Conservation (phyloP, 768 basidiomycete genomes). For the Russula earlei region DNA sequence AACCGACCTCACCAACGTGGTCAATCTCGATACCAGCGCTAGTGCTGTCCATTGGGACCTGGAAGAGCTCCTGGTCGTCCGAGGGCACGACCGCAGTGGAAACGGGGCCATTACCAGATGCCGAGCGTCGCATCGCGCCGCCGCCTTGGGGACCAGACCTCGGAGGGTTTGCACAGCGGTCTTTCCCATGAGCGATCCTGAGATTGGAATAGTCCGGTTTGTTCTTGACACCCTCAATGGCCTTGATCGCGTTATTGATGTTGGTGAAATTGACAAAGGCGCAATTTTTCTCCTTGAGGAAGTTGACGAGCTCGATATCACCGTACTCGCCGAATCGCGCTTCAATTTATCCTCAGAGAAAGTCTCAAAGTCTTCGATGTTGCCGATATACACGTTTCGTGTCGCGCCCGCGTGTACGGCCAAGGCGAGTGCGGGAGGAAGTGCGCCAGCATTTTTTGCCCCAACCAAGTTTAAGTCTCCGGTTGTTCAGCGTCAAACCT, state of each 20-base stretch:
- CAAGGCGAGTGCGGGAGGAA: conserved; percentile 73
- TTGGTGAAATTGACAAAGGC: conserved; percentile 96
- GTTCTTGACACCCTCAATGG: conserved; percentile 91
- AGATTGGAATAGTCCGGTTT: conserved; percentile 85
- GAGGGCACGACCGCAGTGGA: neutral
- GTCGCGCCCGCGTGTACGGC: conserved; percentile 91
- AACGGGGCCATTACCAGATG: conserved; percentile 32
- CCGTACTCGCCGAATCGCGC: conserved; percentile 89
- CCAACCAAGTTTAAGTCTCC: conserved; percentile 95
- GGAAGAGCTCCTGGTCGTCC: conserved; percentile 16
- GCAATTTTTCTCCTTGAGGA: conserved; percentile 92
- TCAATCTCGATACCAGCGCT: conserved; percentile 6
- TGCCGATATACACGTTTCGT: conserved; percentile 93
- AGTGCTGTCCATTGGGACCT: conserved; percentile 3
- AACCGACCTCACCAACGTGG: neutral
- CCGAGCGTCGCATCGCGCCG: conserved; percentile 39
- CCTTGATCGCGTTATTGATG: conserved; percentile 92
- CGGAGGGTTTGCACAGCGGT: conserved; percentile 89
- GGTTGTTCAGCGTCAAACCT: conserved; percentile 85
- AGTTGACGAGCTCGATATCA: conserved; percentile 94
- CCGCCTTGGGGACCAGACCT: conserved; percentile 73
- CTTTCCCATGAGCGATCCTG: conserved; percentile 91
- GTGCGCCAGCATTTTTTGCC: conserved; percentile 90
- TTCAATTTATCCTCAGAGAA: conserved; percentile 87
- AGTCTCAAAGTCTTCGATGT: conserved; percentile 89